These are phyloP conservation scores for Hypomontagnella monticulosa DNA, from an alignment of 495 filamentous ascomycete genomes.

Conservation along the genomic window DNA sequence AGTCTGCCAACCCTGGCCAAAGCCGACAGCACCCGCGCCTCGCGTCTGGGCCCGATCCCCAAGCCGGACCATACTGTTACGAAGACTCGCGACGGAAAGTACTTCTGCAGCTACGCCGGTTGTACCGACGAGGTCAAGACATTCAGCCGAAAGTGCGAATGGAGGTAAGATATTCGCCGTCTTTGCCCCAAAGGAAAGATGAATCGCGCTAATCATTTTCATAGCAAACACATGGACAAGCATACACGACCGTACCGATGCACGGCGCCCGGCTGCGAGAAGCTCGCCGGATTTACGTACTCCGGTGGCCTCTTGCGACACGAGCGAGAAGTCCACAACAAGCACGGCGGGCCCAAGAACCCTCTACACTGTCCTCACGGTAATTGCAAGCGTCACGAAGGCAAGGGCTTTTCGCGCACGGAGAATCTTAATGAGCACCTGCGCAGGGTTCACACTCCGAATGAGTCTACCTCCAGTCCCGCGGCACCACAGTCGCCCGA, in stretches of 20 bases:
- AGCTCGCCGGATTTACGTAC: constrained; percentile 92
- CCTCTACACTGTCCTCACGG: constrained; percentile 78
- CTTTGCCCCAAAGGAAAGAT: neutral
- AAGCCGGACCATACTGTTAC: constrained; percentile 60
- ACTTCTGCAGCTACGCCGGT: constrained; percentile 70
- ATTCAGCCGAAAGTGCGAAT: constrained; percentile 88
- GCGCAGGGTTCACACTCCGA: constrained; percentile 74
- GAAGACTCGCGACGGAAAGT: constrained; percentile 73
- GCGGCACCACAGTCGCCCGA: constrained; percentile 42
- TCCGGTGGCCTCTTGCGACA: constrained; percentile 87
- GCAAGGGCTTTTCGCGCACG: constrained; percentile 81
- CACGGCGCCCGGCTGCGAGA: constrained; percentile 77
- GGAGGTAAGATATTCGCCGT: constrained; percentile 71
- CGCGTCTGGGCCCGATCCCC: constrained; percentile 57
- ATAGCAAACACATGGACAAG: constrained; percentile 96
- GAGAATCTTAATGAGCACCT: constrained; percentile 92
- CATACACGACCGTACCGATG: constrained; percentile 93
- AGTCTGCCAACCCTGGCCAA: constrained; percentile 2
- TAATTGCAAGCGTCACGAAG: constrained; percentile 82
- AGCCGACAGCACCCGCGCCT: neutral
- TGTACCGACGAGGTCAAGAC: constrained; percentile 65
- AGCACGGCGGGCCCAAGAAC: constrained; percentile 83
- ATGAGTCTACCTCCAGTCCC: constrained; percentile 32
- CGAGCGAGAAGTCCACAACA: constrained; percentile 89
- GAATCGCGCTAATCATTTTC: constrained; percentile 21